Conservation (phyloP, 1,139 yeast genomes). For the Protomyces inundatus region DNA sequence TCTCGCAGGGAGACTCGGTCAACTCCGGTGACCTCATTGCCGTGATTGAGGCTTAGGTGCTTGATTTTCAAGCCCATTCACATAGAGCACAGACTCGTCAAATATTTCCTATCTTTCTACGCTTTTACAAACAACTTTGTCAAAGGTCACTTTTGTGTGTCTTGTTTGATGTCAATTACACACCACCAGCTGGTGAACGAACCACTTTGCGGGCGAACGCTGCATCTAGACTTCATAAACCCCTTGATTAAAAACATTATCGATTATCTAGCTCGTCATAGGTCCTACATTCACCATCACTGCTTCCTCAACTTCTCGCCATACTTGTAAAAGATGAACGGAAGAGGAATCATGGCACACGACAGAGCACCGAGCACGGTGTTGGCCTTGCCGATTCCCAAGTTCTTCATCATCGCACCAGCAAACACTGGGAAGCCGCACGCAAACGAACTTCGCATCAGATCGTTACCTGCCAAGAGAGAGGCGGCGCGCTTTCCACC, state of each 20-base stretch:
- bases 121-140: not conserved
- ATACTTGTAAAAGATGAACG: conserved; percentile 53
- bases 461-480: conserved; percentile 65
- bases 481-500: conserved; percentile 68
- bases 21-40: conserved; percentile 82
- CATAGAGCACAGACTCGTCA: not conserved
- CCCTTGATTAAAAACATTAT: no score
- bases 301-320: conserved; percentile 36
- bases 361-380: conserved; percentile 49
- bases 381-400: conserved; percentile 45
- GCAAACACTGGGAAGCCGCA: conserved; percentile 63
- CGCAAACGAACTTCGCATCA: conserved; percentile 52
- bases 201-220: not conserved
- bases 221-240: not conserved
- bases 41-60: conserved; percentile 30
- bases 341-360: conserved; percentile 58
- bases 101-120: not conserved
- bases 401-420: conserved; percentile 47
- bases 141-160: no score
- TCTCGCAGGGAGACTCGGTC: conserved; percentile 89
- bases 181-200: not conserved
- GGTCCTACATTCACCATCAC: not conserved
- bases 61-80: not conserved
- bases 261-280: no score
- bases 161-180: no score